These are phyloP conservation scores for Monilinia laxa DNA, from an alignment of 2,329 filamentous ascomycete species.

Conservation along the genomic window DNA sequence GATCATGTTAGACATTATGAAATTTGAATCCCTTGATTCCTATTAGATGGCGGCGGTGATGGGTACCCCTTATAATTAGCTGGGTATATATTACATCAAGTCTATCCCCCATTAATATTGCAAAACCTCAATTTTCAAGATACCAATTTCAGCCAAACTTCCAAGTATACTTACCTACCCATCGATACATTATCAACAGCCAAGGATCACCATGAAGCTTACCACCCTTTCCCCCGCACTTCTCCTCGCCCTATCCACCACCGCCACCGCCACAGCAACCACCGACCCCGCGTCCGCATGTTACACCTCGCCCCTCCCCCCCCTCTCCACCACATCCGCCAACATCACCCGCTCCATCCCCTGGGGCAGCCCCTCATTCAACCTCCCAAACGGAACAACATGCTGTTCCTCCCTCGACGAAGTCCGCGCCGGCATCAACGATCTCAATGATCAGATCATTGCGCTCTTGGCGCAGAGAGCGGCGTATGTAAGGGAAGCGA, in stretches of 20 bases:
- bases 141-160: background rate
- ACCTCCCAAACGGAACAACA: slow-evolving; percentile 25
- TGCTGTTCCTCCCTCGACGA: slow-evolving; percentile 28
- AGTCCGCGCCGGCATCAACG: slow-evolving; percentile 27
- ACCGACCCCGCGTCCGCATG: slow-evolving; percentile 21
- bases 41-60: too few species aligned
- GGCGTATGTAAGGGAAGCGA: slow-evolving; percentile 29
- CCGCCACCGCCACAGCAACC: background rate
- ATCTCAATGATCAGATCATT: slow-evolving; percentile 24
- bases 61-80: too few species aligned
- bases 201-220: background rate
- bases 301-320: slow-evolving; percentile 22
- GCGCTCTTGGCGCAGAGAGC: slow-evolving; percentile 25
- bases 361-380: slow-evolving; percentile 25
- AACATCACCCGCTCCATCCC: slow-evolving; percentile 23
- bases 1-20: too few species aligned
- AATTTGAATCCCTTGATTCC: too few species aligned
- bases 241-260: background rate
- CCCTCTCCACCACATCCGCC: background rate
- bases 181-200: background rate
- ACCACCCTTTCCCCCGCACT: background rate
- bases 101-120: too few species aligned
- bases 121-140: too few species aligned
- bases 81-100: too few species aligned
- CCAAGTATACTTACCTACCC: background rate